Evolutionary conservation across 176 grass and related monocot species (phyloP).

Genomic region (Carex parvula): DNA sequence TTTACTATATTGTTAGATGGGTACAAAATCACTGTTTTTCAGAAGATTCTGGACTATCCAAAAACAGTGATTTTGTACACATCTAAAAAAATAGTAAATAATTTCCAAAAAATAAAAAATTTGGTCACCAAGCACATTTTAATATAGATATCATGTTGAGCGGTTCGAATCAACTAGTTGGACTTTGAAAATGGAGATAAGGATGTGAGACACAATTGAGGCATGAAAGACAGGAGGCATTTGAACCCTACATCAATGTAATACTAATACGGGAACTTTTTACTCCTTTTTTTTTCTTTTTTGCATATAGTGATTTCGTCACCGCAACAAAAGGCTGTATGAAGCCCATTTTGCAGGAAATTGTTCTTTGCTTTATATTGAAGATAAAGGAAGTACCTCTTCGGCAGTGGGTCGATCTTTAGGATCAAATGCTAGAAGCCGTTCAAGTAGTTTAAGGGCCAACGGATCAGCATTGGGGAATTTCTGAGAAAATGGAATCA

Average conservation of each 20-base stretch:
- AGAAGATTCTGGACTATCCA: too few relatives aligned
- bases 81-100: too few relatives aligned
- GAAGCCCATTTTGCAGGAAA: neutral
- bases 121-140: too few relatives aligned
- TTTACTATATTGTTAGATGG: too few relatives aligned
- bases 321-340: neutral
- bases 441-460: slow-evolving; percentile 77
- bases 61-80: too few relatives aligned
- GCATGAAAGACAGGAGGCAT: too few relatives aligned
- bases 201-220: too few relatives aligned
- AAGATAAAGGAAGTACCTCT: slow-evolving; percentile 45
- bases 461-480: slow-evolving; percentile 85
- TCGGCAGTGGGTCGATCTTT: slow-evolving; percentile 91
- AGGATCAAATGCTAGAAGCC: slow-evolving; percentile 91
- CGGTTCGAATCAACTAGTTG: too few relatives aligned
- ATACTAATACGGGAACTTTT: neutral
- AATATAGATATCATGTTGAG: too few relatives aligned
- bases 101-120: too few relatives aligned
- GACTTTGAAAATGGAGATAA: too few relatives aligned
- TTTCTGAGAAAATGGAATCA: slow-evolving; percentile 76
- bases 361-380: neutral
- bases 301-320: neutral
- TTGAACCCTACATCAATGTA: neutral
- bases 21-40: too few relatives aligned
- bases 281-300: neutral